phyloP scores from a whole-genome alignment of 495 filamentous ascomycete species.

The Hypoxylon intermedium region DNA sequence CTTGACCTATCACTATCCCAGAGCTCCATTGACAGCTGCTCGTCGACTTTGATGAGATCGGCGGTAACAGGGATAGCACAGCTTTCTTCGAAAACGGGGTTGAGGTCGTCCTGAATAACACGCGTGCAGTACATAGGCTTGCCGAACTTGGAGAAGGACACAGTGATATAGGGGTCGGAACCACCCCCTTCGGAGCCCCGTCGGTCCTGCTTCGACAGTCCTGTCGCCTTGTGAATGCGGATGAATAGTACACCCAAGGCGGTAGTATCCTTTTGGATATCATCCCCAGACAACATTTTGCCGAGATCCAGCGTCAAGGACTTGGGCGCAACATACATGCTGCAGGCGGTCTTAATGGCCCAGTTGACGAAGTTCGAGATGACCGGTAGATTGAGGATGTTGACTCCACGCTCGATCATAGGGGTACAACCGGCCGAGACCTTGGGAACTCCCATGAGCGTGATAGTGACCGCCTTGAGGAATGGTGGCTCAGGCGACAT shows the following conservation, averaged over 20 bases:
- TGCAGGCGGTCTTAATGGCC: slow-evolving; percentile 84
- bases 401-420: slow-evolving; percentile 86
- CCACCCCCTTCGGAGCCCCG: slow-evolving; percentile 85
- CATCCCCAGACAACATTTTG: slow-evolving; percentile 87
- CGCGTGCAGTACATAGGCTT: slow-evolving; percentile 98
- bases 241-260: slow-evolving; percentile 90
- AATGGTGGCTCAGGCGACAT: slow-evolving; percentile 91
- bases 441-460: slow-evolving; percentile 89
- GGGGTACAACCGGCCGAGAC: slow-evolving; percentile 90
- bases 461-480: slow-evolving; percentile 89
- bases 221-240: slow-evolving; percentile 84
- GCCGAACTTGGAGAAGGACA: slow-evolving; percentile 79
- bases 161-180: slow-evolving; percentile 88
- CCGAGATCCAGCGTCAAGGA: slow-evolving; percentile 90
- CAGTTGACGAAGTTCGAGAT: slow-evolving; percentile 98
- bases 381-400: slow-evolving; percentile 87
- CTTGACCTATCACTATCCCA: slow-evolving; percentile 92
- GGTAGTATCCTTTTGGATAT: slow-evolving; percentile 84
- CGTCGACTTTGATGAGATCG: slow-evolving; percentile 88
- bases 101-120: slow-evolving; percentile 92
- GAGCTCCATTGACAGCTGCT: slow-evolving; percentile 89
- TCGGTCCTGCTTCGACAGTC: slow-evolving; percentile 89
- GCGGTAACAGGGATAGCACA: slow-evolving; percentile 86
- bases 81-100: slow-evolving; percentile 91
- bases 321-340: slow-evolving; percentile 96